Evolutionary conservation across 139 green algal genomes (phyloP), one percentile per base, ranked within the genome.

Genomic region (Asterochloris sp.): DNA sequence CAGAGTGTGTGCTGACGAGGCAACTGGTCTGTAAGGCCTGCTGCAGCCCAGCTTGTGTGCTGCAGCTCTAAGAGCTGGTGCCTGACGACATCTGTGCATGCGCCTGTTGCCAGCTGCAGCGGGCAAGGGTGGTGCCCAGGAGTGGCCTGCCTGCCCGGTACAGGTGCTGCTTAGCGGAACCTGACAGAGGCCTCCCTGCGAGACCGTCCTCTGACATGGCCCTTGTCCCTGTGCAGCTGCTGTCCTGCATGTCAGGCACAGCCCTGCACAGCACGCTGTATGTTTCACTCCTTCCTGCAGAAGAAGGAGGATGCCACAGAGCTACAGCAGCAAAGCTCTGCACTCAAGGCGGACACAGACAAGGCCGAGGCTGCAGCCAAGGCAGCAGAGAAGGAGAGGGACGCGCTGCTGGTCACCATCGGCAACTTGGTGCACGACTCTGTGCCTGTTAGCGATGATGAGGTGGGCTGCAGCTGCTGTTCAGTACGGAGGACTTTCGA

Each of bases 351-450:
- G 75, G 83, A 81, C 15, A 94, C 96, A 64, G 86, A 88, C 78
- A 83, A 89, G 28, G 87, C 88, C 23, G 91, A 95, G 78, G 90
- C 92, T 47, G 80, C 86, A 67, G 93, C 95, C 82, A 93, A 96
- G 79, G 88, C 90, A 82, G 81, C 91, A 21, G 91, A 89, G 16
- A 85, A 82, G 13, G 86, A 85, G 24, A 87, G 94, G 1, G 96
- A 99, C 81, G 80, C 78, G 66, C 90, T 91, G 16, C 63, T 99
- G 61, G 63, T 88, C 12, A 71, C 85, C n/a, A 98, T 99, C 69
- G 97, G 97, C 73, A 99, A 99, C 91, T 79, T 99, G 27, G 97
- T 99, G 85, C 97, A 98, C 84, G 94, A 98, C 87, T 92, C 81
- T 64, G 97, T 99, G 73, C 96, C 96, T 16, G 82, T 99, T 61